Percentiles rank a stretch among this genome's conserved stretches.
Conservation (phyloP, 441 rosid species). For the Lagerstroemia fauriei region DNA sequence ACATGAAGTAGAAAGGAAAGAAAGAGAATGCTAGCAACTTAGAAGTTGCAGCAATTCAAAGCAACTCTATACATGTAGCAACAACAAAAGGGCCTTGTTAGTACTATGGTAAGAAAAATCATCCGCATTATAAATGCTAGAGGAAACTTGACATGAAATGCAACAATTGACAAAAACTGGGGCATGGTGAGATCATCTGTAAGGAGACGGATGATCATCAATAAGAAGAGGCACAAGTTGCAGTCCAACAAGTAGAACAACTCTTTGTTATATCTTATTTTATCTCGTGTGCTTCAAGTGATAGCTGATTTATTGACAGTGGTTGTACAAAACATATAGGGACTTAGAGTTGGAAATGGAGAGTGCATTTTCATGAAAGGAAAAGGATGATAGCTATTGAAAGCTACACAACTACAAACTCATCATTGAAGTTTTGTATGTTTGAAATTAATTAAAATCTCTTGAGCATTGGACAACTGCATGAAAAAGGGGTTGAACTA, state of each 20-base stretch:
- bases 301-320: neutral
- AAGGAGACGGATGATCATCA: neutral
- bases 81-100: neutral
- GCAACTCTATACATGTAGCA: neutral
- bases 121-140: neutral
- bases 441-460: too few species aligned
- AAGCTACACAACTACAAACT: too few species aligned
- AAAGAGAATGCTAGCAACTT: neutral
- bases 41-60: neutral
- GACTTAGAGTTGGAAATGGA: slow-evolving; percentile 3
- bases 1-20: neutral
- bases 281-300: neutral
- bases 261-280: slow-evolving; percentile 20
- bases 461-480: too few species aligned
- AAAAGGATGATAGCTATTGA: too few species aligned
- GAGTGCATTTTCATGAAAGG: neutral
- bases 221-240: neutral
- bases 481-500: too few species aligned
- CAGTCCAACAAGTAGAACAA: neutral
- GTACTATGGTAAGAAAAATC: neutral
- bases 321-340: slow-evolving; percentile 20
- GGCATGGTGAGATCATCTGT: neutral
- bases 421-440: too few species aligned
- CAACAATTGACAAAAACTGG: neutral
- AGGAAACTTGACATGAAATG: neutral